Evolutionary conservation across 768 basidiomycete genomes (phyloP).

Genomic region (Naganishia kalamii): DNA sequence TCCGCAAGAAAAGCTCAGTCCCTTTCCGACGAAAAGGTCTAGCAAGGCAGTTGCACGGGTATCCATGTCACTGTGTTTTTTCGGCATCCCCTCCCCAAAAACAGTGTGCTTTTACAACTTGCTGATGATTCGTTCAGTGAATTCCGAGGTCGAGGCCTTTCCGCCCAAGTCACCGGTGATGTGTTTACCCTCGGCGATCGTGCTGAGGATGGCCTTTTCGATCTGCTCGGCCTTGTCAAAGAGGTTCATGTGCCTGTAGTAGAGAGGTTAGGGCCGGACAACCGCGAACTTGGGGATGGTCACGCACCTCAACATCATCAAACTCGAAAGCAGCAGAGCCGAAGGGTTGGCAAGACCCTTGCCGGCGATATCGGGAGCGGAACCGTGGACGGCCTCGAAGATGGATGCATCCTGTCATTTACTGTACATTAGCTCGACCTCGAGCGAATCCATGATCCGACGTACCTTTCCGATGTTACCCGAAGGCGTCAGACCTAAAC

Average conservation of each 20-base stretch:
- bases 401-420: conserved; percentile 84
- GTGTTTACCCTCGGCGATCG: conserved; percentile 89
- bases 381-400: conserved; percentile 98
- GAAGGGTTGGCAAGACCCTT: conserved; percentile 82
- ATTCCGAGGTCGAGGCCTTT: conserved; percentile 79
- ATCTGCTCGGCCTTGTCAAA: conserved; percentile 76
- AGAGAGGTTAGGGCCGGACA: not conserved
- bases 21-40: not conserved
- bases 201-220: conserved; percentile 81
- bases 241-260: conserved; percentile 71
- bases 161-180: conserved; percentile 97
- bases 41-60: not conserved
- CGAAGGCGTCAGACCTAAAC: conserved; percentile 91
- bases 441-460: conserved; percentile 50
- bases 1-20: not conserved
- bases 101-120: conserved; percentile 52
- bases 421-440: not conserved
- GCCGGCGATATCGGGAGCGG: conserved; percentile 98
- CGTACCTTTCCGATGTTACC: conserved; percentile 78
- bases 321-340: conserved; percentile 84
- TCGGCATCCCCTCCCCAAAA: not conserved
- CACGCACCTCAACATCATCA: conserved; percentile 81
- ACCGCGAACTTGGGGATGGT: not conserved
- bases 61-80: not conserved
- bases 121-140: conserved; percentile 76